Evolutionary conservation across 805 yeast species (phyloP), one percentile per base, ranked within the genome.

Genomic region (Candida incommunis): DNA sequence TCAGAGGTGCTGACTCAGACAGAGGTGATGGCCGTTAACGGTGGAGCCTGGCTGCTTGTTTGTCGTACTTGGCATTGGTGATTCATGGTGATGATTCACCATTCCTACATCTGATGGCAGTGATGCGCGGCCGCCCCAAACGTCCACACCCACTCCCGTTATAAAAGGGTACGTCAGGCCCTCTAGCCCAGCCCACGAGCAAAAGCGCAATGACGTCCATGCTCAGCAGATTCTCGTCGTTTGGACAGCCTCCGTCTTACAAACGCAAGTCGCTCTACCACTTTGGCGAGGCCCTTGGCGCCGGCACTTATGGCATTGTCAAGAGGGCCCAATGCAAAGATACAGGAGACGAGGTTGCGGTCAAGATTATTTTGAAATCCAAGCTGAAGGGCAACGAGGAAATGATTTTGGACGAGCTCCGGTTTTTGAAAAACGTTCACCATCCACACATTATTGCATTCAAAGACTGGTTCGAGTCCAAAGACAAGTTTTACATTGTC

Each of bases 271-370:
- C 70, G 42, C 69, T 74, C 48, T 88, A 85, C 56, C 74, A 78
- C 5, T 84, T 87, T 60, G 90, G 88, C 11, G 76, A 75, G 48
- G 85, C 95, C 0, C 65, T 88, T 11, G 97, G 97, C 7, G 96
- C 96, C 0, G 97, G 98, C 3, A 76, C 94, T 0, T 92, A 86
- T 63, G 97, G 98, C 34, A 80, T 90, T 2, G 97, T 90, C 2
- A 72, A 95, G 53, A 73, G 75, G 50, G 97, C 96, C 2, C 67
- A 75, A 31, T 58, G 63, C 44, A 55, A 65, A 26, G 59, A 63
- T 7, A 72, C 75, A 1, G 63, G 65, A 37, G 86, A 85, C 54
- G 78, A 82, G 47, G 95, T 87, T 15, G 97, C 97, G 0, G 75
- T 90, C 51, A 90, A 90, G 66, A 86, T 90, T 56, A 80, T 90